Evolutionary conservation across 1,284 basidiomycete species (phyloP), one percentile per base, ranked within the genome.

Genomic region (Ustilago loliicola): DNA sequence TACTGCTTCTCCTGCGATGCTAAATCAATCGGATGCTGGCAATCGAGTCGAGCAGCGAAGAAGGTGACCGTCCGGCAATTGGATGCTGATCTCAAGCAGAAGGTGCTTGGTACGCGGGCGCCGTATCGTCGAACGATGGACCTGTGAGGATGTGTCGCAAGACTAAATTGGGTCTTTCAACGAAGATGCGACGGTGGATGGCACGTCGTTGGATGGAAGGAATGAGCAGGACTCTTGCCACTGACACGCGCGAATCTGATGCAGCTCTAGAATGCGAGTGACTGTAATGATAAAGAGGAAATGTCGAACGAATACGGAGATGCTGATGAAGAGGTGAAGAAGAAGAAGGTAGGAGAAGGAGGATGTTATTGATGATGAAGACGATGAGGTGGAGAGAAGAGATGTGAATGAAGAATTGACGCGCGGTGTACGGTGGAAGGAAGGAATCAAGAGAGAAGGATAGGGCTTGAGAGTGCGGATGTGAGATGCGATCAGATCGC

Each of bases 401-500:
- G 23, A 38, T 13, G 53, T 19, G 19, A 50, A 15, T 7, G 25
- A 50, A 27, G 48, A 47, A 47, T 47, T 47, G 45, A 50, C 48
- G 45, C 40, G 30, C n/a, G 10, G n/a, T 27, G 45, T 32, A 3
- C 25, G 13, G 19, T 32, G 56, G 7, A 32, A 48, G 36, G 34
- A 25, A 55, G 36, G 15, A n/a, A 55, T 29, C n/a, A 3, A 53
- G 19, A 34, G 51, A 53, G 29, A 1, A 7, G 23, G 19, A 53
- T 30, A 53, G 25, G 7, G 50, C 10, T 23, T 8, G 29, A 36
- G 25, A 55, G 30, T 9, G 27, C 48, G 27, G 23, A 27, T 29
- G 27, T 29, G 55, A 17, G 52, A 58, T 57, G 55, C 55, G 56
- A 58, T 58, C 56, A 34, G 56, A 58, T 58, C 45, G 56, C 56